These are phyloP conservation scores for Nematocida sp. DNA, from an alignment of 371 early-diverging fungal genomes.

Conservation along the genomic window DNA sequence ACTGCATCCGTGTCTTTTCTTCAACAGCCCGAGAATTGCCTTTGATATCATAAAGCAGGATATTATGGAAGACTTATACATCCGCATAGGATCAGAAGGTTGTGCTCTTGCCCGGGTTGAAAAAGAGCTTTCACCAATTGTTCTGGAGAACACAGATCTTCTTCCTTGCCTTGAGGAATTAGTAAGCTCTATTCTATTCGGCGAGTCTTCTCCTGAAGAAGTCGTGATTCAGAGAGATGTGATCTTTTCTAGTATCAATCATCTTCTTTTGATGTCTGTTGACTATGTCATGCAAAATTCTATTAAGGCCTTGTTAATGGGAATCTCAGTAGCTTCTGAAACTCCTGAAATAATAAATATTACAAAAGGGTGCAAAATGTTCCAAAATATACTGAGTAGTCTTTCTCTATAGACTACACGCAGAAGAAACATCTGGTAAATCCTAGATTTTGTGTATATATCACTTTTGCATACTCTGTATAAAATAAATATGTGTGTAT, in stretches of 20 bases:
- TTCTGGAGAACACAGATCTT: constrained; percentile 26
- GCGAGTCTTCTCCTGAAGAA: not conserved
- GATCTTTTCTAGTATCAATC: not conserved
- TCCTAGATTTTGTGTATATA: no score
- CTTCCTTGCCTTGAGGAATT: constrained; percentile 25
- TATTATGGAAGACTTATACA: constrained; percentile 41
- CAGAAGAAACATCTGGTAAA: no score
- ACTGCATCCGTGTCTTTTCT: constrained; percentile 35
- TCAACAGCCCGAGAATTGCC: not conserved
- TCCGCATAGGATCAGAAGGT: not conserved
- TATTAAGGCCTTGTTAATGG: not conserved
- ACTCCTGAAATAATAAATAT: not conserved
- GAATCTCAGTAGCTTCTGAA: not conserved
- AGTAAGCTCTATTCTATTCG: constrained; percentile 24
- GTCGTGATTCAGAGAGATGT: not conserved
- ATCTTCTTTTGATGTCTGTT: not conserved
- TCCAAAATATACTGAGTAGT: not conserved
- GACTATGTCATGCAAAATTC: constrained; percentile 12
- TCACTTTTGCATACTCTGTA: no score
- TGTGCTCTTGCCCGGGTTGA: constrained; percentile 22
- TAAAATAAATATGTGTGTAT: no score
- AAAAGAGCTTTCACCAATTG: constrained; percentile 45
- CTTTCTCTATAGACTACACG: not conserved
- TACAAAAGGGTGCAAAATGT: not conserved
- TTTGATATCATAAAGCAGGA: constrained; percentile 34